Conservation (phyloP, 2,329 filamentous ascomycete genomes). For the Penicillium sp. region DNA sequence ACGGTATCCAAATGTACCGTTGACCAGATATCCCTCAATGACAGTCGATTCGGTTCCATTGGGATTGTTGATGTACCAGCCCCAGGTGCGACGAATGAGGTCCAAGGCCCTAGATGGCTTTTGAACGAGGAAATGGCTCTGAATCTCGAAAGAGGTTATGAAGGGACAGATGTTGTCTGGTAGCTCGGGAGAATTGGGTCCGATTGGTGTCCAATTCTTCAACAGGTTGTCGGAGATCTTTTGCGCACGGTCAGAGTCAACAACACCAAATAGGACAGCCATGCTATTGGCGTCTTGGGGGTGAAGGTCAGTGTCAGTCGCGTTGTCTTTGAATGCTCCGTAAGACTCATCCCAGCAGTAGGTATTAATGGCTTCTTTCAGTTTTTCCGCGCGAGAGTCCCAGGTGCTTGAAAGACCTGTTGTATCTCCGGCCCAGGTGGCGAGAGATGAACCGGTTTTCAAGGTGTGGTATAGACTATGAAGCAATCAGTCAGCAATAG, state of each 20-base stretch:
- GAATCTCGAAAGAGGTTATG: constrained; percentile 60
- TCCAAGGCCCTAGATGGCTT: constrained; percentile 54
- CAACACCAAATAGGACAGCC: constrained; percentile 52
- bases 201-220: constrained; percentile 57
- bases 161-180: constrained; percentile 60
- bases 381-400: constrained; percentile 35
- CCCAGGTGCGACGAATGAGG: constrained; percentile 59
- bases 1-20: constrained; percentile 61
- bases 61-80: constrained; percentile 59
- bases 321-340: constrained; percentile 58
- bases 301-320: constrained; percentile 51
- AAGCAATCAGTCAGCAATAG: background rate
- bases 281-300: constrained; percentile 63
- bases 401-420: constrained; percentile 40
- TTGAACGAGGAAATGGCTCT: constrained; percentile 54
- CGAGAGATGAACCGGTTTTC: constrained; percentile 53
- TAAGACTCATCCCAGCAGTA: constrained; percentile 51
- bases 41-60: constrained; percentile 61
- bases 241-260: constrained; percentile 36
- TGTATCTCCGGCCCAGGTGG: constrained; percentile 48
- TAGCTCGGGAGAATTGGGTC: constrained; percentile 57
- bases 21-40: constrained; percentile 58
- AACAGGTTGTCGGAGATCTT: constrained; percentile 48
- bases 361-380: constrained; percentile 49
- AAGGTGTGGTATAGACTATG: constrained; percentile 54